A percentile compares a stretch with the other conserved stretches of the same genome.
phyloP scores from a whole-genome alignment of 495 filamentous ascomycete species.

The Friedmanniomyces endolithicus region DNA sequence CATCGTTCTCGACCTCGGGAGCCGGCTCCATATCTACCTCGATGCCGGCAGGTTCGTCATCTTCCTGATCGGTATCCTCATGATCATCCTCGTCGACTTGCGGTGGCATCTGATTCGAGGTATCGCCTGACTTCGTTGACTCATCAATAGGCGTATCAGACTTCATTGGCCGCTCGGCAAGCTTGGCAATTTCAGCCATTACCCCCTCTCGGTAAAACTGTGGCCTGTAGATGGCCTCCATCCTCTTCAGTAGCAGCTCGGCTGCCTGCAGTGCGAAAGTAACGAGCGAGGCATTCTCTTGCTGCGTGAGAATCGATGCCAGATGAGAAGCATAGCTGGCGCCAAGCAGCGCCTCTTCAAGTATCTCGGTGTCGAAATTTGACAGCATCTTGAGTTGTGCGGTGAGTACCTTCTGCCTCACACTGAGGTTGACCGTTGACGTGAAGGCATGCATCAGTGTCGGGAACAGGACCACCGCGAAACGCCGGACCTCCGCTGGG shows the following conservation, averaged over 20 bases:
- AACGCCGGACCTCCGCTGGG: slow-evolving; percentile 75
- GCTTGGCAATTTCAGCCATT: slow-evolving; percentile 75
- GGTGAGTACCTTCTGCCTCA: slow-evolving; percentile 90
- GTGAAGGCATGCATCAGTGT: slow-evolving; percentile 96
- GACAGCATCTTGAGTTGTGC: slow-evolving; percentile 98
- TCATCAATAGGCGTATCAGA: slow-evolving; percentile 13
- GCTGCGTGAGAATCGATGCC: slow-evolving; percentile 88
- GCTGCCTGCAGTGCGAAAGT: slow-evolving; percentile 77
- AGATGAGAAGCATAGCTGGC: slow-evolving; percentile 97
- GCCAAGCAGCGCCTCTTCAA: slow-evolving; percentile 75
- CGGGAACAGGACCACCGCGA: slow-evolving; percentile 88
- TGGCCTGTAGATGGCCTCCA: slow-evolving; percentile 80
- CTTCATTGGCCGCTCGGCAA: slow-evolving; percentile 47
- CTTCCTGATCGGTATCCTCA: slow-evolving; percentile 3
- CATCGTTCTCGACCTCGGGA: slow-evolving; percentile 21
- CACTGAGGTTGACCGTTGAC: slow-evolving; percentile 92
- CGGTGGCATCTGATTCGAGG: background rate
- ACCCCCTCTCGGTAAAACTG: slow-evolving; percentile 98
- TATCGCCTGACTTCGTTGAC: background rate
- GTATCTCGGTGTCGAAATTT: slow-evolving; percentile 71
- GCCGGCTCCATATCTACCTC: slow-evolving; percentile 12
- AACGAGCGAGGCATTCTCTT: slow-evolving; percentile 81
- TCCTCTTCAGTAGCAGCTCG: slow-evolving; percentile 69
- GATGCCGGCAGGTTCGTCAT: slow-evolving; percentile 13
- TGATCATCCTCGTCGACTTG: slow-evolving; percentile 16